These are phyloP conservation scores for Sordariomycetes sp. DNA, from an alignment of 2,329 filamentous ascomycete genomes.

Conservation along the genomic window DNA sequence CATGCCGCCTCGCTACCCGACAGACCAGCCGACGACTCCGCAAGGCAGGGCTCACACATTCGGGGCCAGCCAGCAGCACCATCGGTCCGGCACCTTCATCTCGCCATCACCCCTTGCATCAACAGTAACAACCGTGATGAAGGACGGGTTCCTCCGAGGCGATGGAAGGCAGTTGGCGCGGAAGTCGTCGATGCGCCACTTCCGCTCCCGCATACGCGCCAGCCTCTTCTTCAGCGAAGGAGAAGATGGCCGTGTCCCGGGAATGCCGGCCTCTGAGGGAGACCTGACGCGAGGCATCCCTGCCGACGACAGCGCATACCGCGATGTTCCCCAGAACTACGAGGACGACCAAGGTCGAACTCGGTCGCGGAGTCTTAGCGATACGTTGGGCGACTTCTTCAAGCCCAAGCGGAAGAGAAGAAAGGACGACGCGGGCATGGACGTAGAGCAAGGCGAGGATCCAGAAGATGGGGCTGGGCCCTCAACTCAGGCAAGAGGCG, in stretches of 20 bases:
- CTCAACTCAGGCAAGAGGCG: too few species aligned
- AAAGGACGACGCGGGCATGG: conserved; percentile 7
- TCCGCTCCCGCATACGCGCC: conserved; percentile 40
- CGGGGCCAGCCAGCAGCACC: conserved; percentile 15
- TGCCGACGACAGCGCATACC: not conserved
- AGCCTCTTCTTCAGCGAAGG: conserved; percentile 44
- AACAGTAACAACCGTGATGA: conserved; percentile 48
- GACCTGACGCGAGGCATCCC: conserved; percentile 8
- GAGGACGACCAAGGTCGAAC: conserved; percentile 13
- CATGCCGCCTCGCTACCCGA: conserved; percentile 9
- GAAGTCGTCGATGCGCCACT: conserved; percentile 34
- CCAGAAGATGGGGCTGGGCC: conserved; percentile 1
- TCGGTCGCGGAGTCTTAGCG: conserved; percentile 29
- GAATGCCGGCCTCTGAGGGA: conserved; percentile 16
- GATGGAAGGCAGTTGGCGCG: conserved; percentile 28
- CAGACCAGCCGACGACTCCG: conserved; percentile 17
- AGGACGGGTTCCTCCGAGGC: conserved; percentile 42
- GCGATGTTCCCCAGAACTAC: not conserved
- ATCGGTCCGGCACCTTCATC: conserved; percentile 37
- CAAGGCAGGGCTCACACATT: conserved; percentile 15
- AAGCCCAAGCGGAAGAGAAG: conserved; percentile 21
- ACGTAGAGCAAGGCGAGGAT: conserved; percentile 1
- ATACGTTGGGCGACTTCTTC: conserved; percentile 30
- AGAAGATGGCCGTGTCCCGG: conserved; percentile 18
- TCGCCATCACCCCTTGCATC: conserved; percentile 52